A percentile compares a stretch with the other conserved stretches of the same genome.
Conservation (phyloP, 2,329 filamentous ascomycete genomes). For the Talaromyces sp. region DNA sequence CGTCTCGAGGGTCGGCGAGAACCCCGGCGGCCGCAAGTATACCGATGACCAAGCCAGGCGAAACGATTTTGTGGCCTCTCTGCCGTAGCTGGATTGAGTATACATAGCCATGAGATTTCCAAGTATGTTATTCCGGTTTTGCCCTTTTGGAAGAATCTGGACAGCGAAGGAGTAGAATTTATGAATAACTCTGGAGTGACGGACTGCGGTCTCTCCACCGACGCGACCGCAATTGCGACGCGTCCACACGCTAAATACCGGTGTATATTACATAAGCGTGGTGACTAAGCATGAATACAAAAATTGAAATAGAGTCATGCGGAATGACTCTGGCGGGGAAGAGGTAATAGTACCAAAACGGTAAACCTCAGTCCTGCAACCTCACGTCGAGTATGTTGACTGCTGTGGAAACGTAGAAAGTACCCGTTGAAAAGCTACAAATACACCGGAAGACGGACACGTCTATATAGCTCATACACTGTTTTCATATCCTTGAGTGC, state of each 20-base stretch:
- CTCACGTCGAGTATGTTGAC: background rate
- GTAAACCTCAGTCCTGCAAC: background rate
- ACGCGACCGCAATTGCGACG: background rate
- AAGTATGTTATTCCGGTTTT: no score
- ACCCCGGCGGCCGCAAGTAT: background rate
- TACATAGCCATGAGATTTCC: no score
- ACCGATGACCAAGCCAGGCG: background rate
- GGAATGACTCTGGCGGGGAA: background rate
- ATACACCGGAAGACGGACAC: no score
- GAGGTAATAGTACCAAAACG: background rate
- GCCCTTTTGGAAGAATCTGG: background rate
- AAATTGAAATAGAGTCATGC: background rate
- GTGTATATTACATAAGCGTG: background rate
- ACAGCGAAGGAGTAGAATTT: background rate
- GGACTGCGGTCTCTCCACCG: background rate
- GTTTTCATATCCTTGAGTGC: background rate
- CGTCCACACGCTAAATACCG: background rate
- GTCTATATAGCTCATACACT: background rate
- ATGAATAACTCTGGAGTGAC: background rate
- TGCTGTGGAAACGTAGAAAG: background rate
- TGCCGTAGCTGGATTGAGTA: no score
- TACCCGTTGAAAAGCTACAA: background rate
- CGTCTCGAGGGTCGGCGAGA: no score
- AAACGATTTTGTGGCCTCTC: background rate
- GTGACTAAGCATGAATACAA: background rate